These are phyloP conservation scores for Byssothecium circinans DNA, from an alignment of 2,329 filamentous ascomycete species.

Conservation along the genomic window DNA sequence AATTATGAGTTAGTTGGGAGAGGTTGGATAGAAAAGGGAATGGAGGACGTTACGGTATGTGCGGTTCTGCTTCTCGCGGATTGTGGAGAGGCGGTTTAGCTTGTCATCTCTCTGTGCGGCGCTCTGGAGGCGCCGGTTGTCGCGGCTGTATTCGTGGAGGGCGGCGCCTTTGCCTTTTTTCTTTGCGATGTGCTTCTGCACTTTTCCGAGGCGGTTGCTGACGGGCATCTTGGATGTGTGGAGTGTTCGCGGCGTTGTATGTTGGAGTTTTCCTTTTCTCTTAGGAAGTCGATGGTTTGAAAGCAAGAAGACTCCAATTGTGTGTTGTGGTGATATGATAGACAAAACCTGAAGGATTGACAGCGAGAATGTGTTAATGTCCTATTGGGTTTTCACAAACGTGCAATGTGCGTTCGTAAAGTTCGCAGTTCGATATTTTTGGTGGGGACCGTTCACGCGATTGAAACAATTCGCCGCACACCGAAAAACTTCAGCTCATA, in stretches of 20 bases:
- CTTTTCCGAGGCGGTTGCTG: conserved; percentile 71
- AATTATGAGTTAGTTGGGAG: conserved; percentile 7
- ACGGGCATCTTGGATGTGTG: conserved; percentile 29
- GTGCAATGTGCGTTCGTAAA: no score
- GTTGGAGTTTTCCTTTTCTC: no score
- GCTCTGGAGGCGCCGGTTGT: conserved; percentile 77
- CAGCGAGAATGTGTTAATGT: no score
- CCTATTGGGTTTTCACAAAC: no score
- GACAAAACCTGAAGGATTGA: no score
- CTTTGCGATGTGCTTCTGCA: conserved; percentile 85
- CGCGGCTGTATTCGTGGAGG: conserved; percentile 85
- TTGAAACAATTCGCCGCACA: no score
- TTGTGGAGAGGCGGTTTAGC: conserved; percentile 70
- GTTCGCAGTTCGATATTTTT: no score
- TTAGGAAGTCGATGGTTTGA: no score
- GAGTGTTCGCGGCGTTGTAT: conserved; percentile 1
- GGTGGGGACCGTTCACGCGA: no score
- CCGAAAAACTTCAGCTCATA: no score
- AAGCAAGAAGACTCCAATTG: no score
- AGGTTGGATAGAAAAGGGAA: background rate
- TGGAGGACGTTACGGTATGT: conserved; percentile 60
- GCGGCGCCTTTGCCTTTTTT: conserved; percentile 76
- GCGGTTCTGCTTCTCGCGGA: conserved; percentile 72
- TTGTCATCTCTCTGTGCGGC: conserved; percentile 82
- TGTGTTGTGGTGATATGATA: no score